These are phyloP conservation scores for Fomitopsis betulina DNA, from an alignment of 1,284 basidiomycete genomes.

Conservation along the genomic window DNA sequence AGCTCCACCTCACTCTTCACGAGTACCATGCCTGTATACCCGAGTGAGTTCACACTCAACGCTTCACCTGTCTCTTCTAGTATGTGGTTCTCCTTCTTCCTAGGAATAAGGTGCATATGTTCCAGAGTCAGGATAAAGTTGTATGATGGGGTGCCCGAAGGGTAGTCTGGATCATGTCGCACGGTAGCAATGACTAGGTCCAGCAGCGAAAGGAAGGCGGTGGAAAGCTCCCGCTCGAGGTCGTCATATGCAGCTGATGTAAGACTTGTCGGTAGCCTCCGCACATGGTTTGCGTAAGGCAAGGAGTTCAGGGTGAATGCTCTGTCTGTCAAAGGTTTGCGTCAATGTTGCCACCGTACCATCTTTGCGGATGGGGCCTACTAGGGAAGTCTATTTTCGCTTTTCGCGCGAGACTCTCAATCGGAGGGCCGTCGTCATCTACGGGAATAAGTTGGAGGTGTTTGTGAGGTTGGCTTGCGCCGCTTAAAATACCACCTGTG, in stretches of 20 bases:
- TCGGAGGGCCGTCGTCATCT: constrained; percentile 60
- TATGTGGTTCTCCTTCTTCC: constrained; percentile 52
- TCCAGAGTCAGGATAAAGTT: constrained; percentile 81
- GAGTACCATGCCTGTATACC: constrained; percentile 83
- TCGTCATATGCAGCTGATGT: constrained; percentile 38
- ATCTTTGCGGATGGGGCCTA: constrained; percentile 25
- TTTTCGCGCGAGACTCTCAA: constrained; percentile 64
- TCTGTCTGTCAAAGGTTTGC: constrained; percentile 47
- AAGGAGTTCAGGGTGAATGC: constrained; percentile 65
- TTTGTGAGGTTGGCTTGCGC: constrained; percentile 85
- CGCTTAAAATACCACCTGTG: constrained; percentile 72
- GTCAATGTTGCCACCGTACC: not conserved
- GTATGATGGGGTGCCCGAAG: constrained; percentile 65
- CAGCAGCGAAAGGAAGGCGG: constrained; percentile 68
- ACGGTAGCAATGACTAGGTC: constrained; percentile 78
- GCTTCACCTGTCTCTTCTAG: constrained; percentile 46
- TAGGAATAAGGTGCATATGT: constrained; percentile 81
- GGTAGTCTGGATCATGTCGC: constrained; percentile 59
- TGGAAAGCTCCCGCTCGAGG: constrained; percentile 53
- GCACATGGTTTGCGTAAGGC: constrained; percentile 79
- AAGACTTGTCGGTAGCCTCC: constrained; percentile 54
- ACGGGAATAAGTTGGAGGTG: constrained; percentile 81
- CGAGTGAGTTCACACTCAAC: constrained; percentile 77
- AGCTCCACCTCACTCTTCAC: constrained; percentile 77
- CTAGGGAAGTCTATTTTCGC: constrained; percentile 56